phyloP scores from a whole-genome alignment of 108 stramenopile genomes.

The Nitzschia sp. region DNA sequence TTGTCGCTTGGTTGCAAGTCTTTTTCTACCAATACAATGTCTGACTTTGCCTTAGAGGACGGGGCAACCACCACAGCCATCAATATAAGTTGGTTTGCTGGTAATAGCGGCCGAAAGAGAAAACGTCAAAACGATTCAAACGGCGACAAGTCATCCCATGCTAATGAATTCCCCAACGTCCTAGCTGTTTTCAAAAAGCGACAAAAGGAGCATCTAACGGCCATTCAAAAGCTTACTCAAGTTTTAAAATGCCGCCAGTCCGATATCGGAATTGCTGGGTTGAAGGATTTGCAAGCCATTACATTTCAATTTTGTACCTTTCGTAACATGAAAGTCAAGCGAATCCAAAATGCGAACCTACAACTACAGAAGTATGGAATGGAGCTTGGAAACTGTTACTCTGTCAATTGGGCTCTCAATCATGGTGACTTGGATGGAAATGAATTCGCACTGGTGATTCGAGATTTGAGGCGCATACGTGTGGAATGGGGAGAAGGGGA shows the following conservation, averaged over 20 bases:
- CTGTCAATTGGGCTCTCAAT: conserved; percentile 36
- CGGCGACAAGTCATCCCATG: not conserved
- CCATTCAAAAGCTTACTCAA: conserved; percentile 43
- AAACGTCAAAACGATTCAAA: conserved; percentile 14
- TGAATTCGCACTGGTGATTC: conserved; percentile 60
- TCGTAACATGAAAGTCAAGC: conserved; percentile 35
- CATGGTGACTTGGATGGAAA: conserved; percentile 70
- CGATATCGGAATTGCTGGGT: conserved; percentile 82
- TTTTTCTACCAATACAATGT: conserved; percentile 56
- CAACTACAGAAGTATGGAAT: conserved; percentile 31
- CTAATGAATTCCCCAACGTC: conserved; percentile 23
- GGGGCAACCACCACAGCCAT: conserved; percentile 33
- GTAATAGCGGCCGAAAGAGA: conserved; percentile 32
- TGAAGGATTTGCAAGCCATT: conserved; percentile 85
- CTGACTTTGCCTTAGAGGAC: not conserved
- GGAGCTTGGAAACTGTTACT: conserved; percentile 33
- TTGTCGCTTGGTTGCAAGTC: conserved; percentile 44
- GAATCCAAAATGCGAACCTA: conserved; percentile 20
- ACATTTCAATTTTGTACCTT: conserved; percentile 86
- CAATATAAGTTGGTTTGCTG: conserved; percentile 34
- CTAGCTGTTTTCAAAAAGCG: conserved; percentile 71
- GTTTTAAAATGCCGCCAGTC: conserved; percentile 59
- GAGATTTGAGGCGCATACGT: conserved; percentile 52
- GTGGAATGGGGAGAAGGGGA: conserved; percentile 13
- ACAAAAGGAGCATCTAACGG: conserved; percentile 71